Conservation (phyloP, 2,329 filamentous ascomycete species). For the Elsinoe arachidis region DNA sequence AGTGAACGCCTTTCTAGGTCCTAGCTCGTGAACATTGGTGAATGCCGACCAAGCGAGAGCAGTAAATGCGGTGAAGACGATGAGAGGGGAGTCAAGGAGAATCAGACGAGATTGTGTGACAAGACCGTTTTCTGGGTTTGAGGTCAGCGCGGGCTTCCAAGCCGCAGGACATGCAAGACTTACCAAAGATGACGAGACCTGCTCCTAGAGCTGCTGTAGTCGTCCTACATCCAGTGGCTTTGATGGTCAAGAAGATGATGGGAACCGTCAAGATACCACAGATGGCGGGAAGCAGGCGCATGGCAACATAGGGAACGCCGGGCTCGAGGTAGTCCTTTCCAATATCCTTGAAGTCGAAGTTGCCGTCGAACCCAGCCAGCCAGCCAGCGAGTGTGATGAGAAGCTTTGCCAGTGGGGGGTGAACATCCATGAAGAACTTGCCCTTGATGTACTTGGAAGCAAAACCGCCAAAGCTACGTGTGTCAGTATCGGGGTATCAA, state of each 20-base stretch:
- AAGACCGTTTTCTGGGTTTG: conserved; percentile 72
- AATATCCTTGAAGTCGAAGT: conserved; percentile 99
- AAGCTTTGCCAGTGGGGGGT: conserved; percentile 92
- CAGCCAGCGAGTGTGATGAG: conserved; percentile 92
- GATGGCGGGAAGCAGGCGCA: conserved; percentile 87
- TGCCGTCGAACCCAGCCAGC: conserved; percentile 86
- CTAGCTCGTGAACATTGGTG: conserved; percentile 92
- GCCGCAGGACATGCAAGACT: conserved; percentile 17
- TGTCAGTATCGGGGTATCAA: conserved; percentile 19
- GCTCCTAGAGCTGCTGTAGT: conserved; percentile 76
- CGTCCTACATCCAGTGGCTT: conserved; percentile 80
- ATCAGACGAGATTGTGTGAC: conserved; percentile 93
- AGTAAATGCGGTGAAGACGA: conserved; percentile 88
- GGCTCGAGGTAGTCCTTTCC: conserved; percentile 97
- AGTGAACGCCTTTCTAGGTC: conserved; percentile 77
- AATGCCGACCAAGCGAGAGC: conserved; percentile 86
- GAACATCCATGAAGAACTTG: conserved; percentile 99
- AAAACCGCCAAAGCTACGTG: conserved; percentile 82
- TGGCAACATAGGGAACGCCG: conserved; percentile 90
- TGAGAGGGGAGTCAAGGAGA: conserved; percentile 86
- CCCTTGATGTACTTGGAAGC: conserved; percentile 99
- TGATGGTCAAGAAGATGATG: conserved; percentile 88
- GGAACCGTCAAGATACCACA: conserved; percentile 83
- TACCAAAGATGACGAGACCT: conserved; percentile 83
- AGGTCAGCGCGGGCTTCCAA: neutral